A percentile compares a stretch with the other conserved stretches of the same genome.
Conservation (phyloP, 1,139 yeast genomes). For the Hyphopichia fennica region DNA sequence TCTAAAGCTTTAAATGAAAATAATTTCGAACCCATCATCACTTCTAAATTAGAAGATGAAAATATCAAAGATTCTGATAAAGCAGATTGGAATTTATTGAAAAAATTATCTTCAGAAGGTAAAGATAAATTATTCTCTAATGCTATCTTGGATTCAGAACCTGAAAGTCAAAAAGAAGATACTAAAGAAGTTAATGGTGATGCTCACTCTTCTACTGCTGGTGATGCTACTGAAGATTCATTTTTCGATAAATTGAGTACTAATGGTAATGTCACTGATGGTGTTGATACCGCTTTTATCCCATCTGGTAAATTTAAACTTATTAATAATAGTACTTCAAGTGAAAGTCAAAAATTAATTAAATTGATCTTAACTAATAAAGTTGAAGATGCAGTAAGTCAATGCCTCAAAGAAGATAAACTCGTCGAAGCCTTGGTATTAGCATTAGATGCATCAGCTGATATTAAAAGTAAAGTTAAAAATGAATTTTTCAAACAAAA, state of each 20-base stretch:
- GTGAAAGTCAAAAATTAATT: slow-evolving; percentile 45
- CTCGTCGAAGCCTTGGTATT: slow-evolving; percentile 80
- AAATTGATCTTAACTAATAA: slow-evolving; percentile 64
- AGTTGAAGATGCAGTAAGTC: slow-evolving; percentile 64
- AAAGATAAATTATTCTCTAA: slow-evolving; percentile 32
- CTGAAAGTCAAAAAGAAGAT: slow-evolving; percentile 19
- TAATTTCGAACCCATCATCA: slow-evolving; percentile 56
- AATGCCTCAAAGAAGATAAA: slow-evolving; percentile 62
- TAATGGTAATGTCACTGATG: slow-evolving; percentile 15
- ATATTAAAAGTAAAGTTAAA: slow-evolving; percentile 65
- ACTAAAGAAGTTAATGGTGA: slow-evolving; percentile 11
- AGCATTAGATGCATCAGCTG: slow-evolving; percentile 69
- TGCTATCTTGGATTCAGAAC: slow-evolving; percentile 16
- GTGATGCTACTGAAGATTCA: slow-evolving; percentile 41
- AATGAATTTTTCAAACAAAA: slow-evolving; percentile 66
- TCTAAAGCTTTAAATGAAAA: slow-evolving; percentile 58
- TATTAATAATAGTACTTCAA: slow-evolving; percentile 18
- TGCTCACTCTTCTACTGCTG: slow-evolving; percentile 12
- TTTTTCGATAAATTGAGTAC: slow-evolving; percentile 49
- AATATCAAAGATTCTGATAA: slow-evolving; percentile 45
- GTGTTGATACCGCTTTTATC: slow-evolving; percentile 19
- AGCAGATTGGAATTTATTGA: slow-evolving; percentile 77
- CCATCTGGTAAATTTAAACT: slow-evolving; percentile 52
- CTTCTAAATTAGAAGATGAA: slow-evolving; percentile 45
- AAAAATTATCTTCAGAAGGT: slow-evolving; percentile 54